A percentile compares a stretch with the other conserved stretches of the same genome.
These are phyloP conservation scores for Suhomyces bribrorum DNA, from an alignment of 1,139 yeast genomes.

Conservation along the genomic window DNA sequence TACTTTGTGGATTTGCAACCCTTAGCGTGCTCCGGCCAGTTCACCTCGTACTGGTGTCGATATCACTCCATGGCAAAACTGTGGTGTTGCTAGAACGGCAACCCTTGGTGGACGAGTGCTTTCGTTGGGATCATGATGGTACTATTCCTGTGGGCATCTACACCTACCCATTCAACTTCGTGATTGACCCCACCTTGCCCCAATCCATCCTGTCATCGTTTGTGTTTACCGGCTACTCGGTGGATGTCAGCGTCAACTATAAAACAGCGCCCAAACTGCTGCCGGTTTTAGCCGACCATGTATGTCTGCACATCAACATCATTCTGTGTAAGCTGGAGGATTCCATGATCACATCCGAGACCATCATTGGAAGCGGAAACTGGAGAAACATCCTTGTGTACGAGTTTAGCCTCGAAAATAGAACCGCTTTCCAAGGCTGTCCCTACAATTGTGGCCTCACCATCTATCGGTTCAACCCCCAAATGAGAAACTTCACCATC, in stretches of 20 bases:
- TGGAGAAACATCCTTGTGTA: constrained; percentile 22
- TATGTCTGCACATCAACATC: constrained; percentile 1
- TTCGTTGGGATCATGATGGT: constrained; percentile 13
- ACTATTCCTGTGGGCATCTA: constrained; percentile 16
- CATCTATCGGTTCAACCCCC: constrained; percentile 12
- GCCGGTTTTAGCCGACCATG: too few relatives aligned
- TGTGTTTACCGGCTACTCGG: constrained; percentile 13
- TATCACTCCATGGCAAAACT: constrained; percentile 1
- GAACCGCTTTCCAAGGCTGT: constrained; percentile 18
- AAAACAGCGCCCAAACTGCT: not conserved
- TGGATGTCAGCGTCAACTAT: constrained; percentile 12
- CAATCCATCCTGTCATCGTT: constrained; percentile 13
- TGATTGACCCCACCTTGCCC: constrained; percentile 17
- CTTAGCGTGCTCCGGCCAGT: constrained; percentile 1
- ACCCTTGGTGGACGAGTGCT: constrained; percentile 14
- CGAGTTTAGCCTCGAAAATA: constrained; percentile 19
- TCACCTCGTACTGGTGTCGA: not conserved
- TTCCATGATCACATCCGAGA: constrained; percentile 7
- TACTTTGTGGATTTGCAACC: constrained; percentile 2
- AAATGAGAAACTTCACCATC: constrained; percentile 13
- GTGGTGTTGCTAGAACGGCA: not conserved
- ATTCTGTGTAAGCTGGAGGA: constrained; percentile 15
- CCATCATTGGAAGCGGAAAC: constrained; percentile 17
- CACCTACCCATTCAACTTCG: constrained; percentile 18
- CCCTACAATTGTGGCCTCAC: constrained; percentile 10